Conservation (phyloP, 352 stramenopile genomes). For the Pythium grandisporangium region DNA sequence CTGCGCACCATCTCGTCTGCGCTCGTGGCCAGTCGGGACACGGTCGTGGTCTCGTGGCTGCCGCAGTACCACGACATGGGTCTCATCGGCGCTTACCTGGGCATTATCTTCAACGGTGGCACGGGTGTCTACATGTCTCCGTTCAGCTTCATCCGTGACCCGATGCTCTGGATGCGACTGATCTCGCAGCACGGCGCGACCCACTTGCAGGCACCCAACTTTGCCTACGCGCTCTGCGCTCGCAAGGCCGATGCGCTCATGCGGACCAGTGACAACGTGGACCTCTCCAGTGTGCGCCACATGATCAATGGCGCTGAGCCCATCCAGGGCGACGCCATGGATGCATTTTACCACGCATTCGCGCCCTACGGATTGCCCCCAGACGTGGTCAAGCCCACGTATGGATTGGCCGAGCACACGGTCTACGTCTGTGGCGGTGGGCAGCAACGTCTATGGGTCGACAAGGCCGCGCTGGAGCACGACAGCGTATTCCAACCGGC, state of each 20-base stretch:
- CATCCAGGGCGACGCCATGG: slow-evolving; percentile 85
- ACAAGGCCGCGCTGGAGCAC: slow-evolving; percentile 87
- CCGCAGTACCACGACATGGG: slow-evolving; percentile 99
- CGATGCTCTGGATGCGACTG: slow-evolving; percentile 93
- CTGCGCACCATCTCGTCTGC: slow-evolving; percentile 92
- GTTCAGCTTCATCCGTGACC: slow-evolving; percentile 95
- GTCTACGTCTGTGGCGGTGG: slow-evolving; percentile 97
- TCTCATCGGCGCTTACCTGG: slow-evolving; percentile 93
- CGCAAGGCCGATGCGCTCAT: slow-evolving; percentile 86
- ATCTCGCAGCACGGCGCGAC: slow-evolving; percentile 86
- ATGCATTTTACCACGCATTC: slow-evolving; percentile 88
- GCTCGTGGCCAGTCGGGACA: slow-evolving; percentile 81
- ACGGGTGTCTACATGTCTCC: slow-evolving; percentile 97
- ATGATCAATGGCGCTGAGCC: slow-evolving; percentile 99
- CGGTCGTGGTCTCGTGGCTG: slow-evolving; percentile 96
- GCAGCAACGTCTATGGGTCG: slow-evolving; percentile 79
- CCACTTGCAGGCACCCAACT: slow-evolving; percentile 98
- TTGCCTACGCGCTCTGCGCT: slow-evolving; percentile 94
- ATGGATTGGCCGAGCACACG: slow-evolving; percentile 99
- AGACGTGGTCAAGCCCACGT: slow-evolving; percentile 94
- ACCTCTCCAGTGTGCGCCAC: slow-evolving; percentile 92
- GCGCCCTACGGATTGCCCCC: slow-evolving; percentile 71
- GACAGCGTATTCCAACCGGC: slow-evolving; percentile 41
- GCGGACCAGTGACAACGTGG: slow-evolving; percentile 28
- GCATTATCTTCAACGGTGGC: slow-evolving; percentile 80